Base-by-base conservation (phyloP, 305 asterid genomes). In the Fraxinus ornus region DNA sequence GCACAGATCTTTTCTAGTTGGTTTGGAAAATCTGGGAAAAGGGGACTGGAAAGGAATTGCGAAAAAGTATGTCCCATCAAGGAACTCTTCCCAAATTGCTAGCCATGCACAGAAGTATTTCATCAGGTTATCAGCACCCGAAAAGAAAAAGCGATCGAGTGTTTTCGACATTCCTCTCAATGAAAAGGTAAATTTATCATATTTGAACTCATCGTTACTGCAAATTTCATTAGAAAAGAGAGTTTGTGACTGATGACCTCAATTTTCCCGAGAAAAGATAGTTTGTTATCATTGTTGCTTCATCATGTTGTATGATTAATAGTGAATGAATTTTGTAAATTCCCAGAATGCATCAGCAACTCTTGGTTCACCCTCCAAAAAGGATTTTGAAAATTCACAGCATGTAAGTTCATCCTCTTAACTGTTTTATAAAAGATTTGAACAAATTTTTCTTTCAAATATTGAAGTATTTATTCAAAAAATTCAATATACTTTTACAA, bases 31-130 rank as follows among this genome's bases (percentile, higher is more conserved):
- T n/a, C 79, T 86, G 0, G 93, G 93, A 0, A 90, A 47, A 47
- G 91, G 93, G 0, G 77, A 90, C 7, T 90, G 93, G 93, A 86
- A 80, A 74, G 93, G 85, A 32, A 88, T 90, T 6, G 75, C 91
- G 0, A 70, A n/a, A 8, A 22, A 85, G 2, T 87, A 37, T 70
- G 93, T 90, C n/a, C 87, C 88, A 0, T 21, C 89, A 1, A 86
- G 91, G 33, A 80, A 80, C 1, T 77, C 85, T 5, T 49, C 92
- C 3, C 92, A 89, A 79, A 87, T 89, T 47, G 89, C 90, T 4
- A 89, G 90, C 24, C 92, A 89, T 76, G 91, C 92, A 2, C 91
- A 88, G 60, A 89, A 89, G 62, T 83, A 89, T 37, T 88, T 86
- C 83, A 85, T 77, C 3, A 85, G 88, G 60, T 7, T 33, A n/a